Evolutionary conservation across 1,139 yeast species (phyloP), one percentile per base, ranked within the genome.

Genomic region (Kodamaea alishanica): DNA sequence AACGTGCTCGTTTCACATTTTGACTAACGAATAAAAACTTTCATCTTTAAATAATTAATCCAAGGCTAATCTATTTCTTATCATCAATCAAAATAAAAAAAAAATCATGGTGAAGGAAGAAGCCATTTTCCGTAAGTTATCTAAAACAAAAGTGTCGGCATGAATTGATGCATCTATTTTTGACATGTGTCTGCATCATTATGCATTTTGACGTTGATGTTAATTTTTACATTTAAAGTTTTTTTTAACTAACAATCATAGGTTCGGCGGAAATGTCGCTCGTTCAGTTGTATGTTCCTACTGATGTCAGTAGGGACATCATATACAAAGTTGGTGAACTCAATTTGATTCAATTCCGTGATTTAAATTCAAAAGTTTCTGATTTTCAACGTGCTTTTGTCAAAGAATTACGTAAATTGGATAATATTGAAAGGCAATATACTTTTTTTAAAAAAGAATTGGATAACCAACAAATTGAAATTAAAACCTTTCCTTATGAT

Each of bases 191-290:
- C 24, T 28, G 28, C n/a, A 15, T 23, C 28, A 12, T 30, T 8
- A 24, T 20, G 24, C n/a, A 9, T 11, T 5, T 24, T 10, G 5
- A 27, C 27, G 9, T n/a, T 30, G 6, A 28, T 47, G 54, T 56
- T 53, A 50, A 52, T 56, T 28, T n/a, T 12, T 25, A 9, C 26
- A 36, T 15, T 15, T 15, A 15, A 15, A 15, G 4, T 15, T 15
- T 15, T n/a, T 15, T 15, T 15, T 15, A 15, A 15, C 20, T 15
- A 15, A 15, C 20, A 15, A 15, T 15, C 20, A 33, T 46, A 66
- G 70, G 71, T 56, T 84, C 92, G 37, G 92, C 92, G 76, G 85
- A 80, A 52, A 84, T 84, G 92, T 77, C 87, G 20, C 74, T 82
- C 60, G 77, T 83, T 32, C 87, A 84, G 56, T 62, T 84, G 51